Conservation (phyloP, 208 protist genomes). For the Leishmania arabica region DNA sequence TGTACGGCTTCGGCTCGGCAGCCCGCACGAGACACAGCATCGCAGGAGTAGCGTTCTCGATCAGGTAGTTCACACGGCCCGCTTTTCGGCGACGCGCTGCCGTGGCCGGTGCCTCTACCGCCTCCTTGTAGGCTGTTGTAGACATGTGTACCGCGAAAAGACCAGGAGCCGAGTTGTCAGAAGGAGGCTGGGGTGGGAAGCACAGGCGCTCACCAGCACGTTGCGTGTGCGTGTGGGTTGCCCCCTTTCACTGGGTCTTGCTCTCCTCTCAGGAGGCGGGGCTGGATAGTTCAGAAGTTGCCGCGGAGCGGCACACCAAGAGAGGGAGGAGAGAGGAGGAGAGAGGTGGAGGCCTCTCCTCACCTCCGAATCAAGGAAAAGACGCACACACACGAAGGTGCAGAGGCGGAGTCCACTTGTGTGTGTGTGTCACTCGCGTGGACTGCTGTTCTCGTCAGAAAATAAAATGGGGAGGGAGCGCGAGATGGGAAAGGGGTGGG, state of each 20-base stretch:
- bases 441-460: not conserved
- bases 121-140: constrained; percentile 15
- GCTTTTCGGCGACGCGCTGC: constrained; percentile 17
- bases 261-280: not conserved
- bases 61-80: constrained; percentile 55
- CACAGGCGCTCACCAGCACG: not conserved
- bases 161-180: not conserved
- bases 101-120: constrained; percentile 19
- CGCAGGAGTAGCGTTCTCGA: constrained; percentile 56
- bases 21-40: constrained; percentile 67
- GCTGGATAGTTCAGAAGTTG: not conserved
- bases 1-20: constrained; percentile 63
- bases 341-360: no score
- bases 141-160: constrained; percentile 2
- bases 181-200: not conserved
- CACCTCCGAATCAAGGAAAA: not conserved
- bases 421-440: not conserved
- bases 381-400: not conserved
- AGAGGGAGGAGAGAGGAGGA: no score
- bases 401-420: not conserved
- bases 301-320: not conserved
- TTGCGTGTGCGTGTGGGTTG: not conserved
- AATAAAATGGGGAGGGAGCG: not conserved
- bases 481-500: not conserved
- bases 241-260: not conserved